Base-by-base conservation (phyloP, 2,329 filamentous ascomycete species). In the Lasiodiplodia theobromae region DNA sequence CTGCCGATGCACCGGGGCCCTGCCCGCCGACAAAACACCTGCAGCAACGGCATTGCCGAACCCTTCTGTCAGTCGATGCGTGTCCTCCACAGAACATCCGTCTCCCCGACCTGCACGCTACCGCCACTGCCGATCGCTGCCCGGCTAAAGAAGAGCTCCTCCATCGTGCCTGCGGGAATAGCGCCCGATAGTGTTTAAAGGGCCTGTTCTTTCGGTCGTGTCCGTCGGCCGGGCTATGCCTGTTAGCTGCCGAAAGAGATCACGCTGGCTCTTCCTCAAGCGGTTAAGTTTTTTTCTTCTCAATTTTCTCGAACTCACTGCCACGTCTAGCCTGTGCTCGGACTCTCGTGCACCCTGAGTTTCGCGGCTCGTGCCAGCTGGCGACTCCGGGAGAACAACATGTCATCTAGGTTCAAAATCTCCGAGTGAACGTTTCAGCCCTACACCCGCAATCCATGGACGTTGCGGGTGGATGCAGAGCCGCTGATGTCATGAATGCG, bases 221-320 rank as follows among this genome's bases (percentile, higher is more conserved):
- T 25, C 53, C 14, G 12, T 21, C n/a, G 3, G n/a, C n/a, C 25
- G 21, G 60, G 25, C 21, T n/a, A 52, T 64, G 60, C 60, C 16
- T 52, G 60, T 31, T 31, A 51, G 28, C 28, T 21, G 60, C 60
- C 60, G 28, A 52, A 31, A 31, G 40, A n/a, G 21, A 31, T n/a
- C 60, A 23, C 40, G 44, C 12, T 38, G 31, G 34, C 47, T 28
- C 31, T n/a, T 64, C 31, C 60, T 47, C 23, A 31, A 37, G n/a
- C n/a, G 60, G 40, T 18, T 52, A 64, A 64, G 60, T 44, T 52
- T 64, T 64, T 47, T 21, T 31, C 34, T 52, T 49, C 47, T 64
- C 47, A 40, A 38, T 64, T 49, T 64, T 64, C 47, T 64, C 60
- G 44, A 64, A 51, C 47, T 52, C n/a, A 34, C 60, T 64, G 51